A percentile compares a stretch with the other conserved stretches of the same genome.
These are phyloP conservation scores for Leccinum imitatum DNA, from an alignment of 768 basidiomycete genomes.

Conservation along the genomic window DNA sequence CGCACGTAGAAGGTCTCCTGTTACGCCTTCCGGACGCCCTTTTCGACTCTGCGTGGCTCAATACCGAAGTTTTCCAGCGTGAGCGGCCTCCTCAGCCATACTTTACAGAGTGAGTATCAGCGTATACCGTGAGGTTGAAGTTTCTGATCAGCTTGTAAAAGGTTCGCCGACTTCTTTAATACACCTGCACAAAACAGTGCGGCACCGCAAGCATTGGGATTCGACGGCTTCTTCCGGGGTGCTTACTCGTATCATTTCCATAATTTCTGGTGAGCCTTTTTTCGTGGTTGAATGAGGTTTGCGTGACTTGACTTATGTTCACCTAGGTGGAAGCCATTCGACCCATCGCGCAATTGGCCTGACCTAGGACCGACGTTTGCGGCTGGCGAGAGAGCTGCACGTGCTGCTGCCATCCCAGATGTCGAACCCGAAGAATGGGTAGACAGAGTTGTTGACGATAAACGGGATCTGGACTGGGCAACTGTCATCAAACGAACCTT, in stretches of 20 bases:
- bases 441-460: constrained; percentile 56
- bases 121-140: neutral
- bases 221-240: constrained; percentile 95
- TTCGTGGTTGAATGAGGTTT: neutral
- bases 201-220: constrained; percentile 83
- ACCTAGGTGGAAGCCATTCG: constrained; percentile 93
- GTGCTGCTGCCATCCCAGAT: constrained; percentile 40
- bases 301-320: neutral
- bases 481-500: constrained; percentile 95
- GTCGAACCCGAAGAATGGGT: constrained; percentile 37
- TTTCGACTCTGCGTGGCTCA: constrained; percentile 97
- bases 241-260: constrained; percentile 97
- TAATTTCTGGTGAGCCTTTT: constrained; percentile 72
- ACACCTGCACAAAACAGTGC: constrained; percentile 72
- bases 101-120: constrained; percentile 68
- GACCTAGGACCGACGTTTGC: constrained; percentile 83
- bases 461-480: constrained; percentile 86
- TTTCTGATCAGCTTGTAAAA: constrained; percentile 29
- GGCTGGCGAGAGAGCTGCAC: constrained; percentile 70
- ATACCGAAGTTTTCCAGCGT: constrained; percentile 87
- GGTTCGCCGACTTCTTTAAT: constrained; percentile 88
- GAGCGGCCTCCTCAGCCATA: constrained; percentile 94
- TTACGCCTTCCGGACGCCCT: constrained; percentile 91
- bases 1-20: constrained; percentile 77
- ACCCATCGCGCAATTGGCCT: constrained; percentile 91